phyloP scores from a whole-genome alignment of 192 early-diverging fungal genomes.

The Gonapodya prolifera region DNA sequence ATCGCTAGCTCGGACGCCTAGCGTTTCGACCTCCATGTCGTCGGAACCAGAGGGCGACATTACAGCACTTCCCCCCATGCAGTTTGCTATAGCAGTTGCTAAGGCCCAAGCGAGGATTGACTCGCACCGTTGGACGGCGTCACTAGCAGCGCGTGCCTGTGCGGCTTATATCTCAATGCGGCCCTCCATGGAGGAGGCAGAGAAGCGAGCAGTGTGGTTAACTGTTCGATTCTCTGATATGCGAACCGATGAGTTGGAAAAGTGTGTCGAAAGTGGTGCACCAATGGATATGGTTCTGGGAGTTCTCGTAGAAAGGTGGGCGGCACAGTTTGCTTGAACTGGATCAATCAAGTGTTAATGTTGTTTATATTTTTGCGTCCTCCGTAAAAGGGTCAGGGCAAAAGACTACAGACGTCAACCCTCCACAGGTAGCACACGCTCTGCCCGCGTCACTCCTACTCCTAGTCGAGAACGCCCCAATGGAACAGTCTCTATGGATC shows the following conservation, averaged over 20 bases:
- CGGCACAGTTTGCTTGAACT: neutral
- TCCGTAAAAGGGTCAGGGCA: neutral
- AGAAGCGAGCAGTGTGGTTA: neutral
- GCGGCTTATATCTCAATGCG: neutral
- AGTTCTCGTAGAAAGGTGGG: neutral
- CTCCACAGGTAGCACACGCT: neutral
- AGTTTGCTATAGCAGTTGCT: neutral
- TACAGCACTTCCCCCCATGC: neutral
- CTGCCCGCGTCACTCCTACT: neutral
- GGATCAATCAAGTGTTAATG: neutral
- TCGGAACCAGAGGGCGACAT: neutral
- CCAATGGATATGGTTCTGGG: neutral
- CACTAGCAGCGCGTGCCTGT: neutral
- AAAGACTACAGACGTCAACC: neutral
- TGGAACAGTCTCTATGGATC: neutral
- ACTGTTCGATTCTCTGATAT: neutral
- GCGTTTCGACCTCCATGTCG: neutral
- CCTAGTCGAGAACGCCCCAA: neutral
- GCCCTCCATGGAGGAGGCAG: neutral
- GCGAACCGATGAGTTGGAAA: neutral
- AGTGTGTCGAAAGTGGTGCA: neutral
- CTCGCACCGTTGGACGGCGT: neutral
- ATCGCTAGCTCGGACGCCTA: neutral
- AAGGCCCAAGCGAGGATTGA: neutral
- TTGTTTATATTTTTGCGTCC: neutral